Conservation (phyloP, 768 basidiomycete species). For the Exsudoporus frostii region DNA sequence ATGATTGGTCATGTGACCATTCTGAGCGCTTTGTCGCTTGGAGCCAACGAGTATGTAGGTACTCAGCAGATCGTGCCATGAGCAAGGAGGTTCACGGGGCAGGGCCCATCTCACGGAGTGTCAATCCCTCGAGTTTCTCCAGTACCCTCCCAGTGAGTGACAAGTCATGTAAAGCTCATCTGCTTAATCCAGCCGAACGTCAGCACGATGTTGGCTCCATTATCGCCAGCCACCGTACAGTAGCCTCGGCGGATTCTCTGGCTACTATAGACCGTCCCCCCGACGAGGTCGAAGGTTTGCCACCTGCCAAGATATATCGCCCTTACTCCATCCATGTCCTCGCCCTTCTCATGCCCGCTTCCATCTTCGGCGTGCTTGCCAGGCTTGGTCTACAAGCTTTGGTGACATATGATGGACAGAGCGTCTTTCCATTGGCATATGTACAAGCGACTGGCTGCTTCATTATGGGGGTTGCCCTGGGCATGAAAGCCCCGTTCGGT, state of each 20-base stretch:
- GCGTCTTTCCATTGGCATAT: conserved; percentile 82
- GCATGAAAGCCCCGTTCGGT: conserved; percentile 68
- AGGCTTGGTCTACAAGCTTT: conserved; percentile 77
- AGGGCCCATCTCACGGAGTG: not conserved
- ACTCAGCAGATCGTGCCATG: not conserved
- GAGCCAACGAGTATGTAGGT: not conserved
- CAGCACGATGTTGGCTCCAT: conserved; percentile 32
- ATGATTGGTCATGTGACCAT: conserved; percentile 10
- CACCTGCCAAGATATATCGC: conserved; percentile 37
- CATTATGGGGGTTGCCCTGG: conserved; percentile 81
- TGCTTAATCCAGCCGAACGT: conserved; percentile 2
- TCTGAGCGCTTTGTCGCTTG: not conserved
- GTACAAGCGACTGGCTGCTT: conserved; percentile 86
- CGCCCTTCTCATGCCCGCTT: conserved; percentile 71
- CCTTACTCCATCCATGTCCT: conserved; percentile 65
- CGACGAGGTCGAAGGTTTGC: conserved; percentile 29
- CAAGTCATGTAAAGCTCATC: not conserved
- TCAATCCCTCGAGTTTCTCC: not conserved
- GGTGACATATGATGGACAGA: conserved; percentile 65
- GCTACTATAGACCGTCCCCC: conserved; percentile 43
- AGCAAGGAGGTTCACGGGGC: not conserved
- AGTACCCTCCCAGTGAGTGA: not conserved
- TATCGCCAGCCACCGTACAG: conserved; percentile 34
- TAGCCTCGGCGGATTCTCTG: conserved; percentile 37
- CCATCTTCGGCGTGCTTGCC: conserved; percentile 83